Conservation (phyloP, 495 filamentous ascomycete genomes). For the Elasticomyces elasticus region DNA sequence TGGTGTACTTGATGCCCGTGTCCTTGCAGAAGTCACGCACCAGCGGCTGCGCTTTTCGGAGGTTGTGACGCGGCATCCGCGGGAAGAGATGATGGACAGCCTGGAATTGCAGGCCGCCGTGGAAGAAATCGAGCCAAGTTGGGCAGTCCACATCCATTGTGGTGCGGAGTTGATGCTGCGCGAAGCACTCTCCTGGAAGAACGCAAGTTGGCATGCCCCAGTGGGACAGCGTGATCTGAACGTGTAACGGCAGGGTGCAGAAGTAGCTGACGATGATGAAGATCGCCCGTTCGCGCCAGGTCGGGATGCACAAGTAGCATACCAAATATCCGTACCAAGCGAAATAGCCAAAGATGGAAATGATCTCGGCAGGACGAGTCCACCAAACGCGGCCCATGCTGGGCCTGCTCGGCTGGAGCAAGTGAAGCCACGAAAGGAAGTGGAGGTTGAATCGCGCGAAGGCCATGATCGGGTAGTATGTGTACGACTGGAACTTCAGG, state of each 20-base stretch:
- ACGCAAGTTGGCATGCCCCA: constrained; percentile 42
- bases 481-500: constrained; percentile 38
- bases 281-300: constrained; percentile 35
- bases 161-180: constrained; percentile 79
- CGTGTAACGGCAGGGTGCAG: constrained; percentile 41
- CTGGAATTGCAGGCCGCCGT: constrained; percentile 94
- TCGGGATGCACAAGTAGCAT: constrained; percentile 35
- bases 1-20: constrained; percentile 36
- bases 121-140: constrained; percentile 92
- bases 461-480: constrained; percentile 44
- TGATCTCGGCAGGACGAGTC: constrained; percentile 39
- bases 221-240: constrained; percentile 45
- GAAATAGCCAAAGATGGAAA: constrained; percentile 38
- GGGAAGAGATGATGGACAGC: constrained; percentile 92
- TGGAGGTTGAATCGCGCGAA: constrained; percentile 44
- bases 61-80: constrained; percentile 70
- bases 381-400: constrained; percentile 36
- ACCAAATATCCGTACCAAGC: constrained; percentile 39
- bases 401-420: constrained; percentile 30
- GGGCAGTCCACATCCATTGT: constrained; percentile 98
- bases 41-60: constrained; percentile 34
- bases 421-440: constrained; percentile 38
- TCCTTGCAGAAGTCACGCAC: constrained; percentile 38
- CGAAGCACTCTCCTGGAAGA: constrained; percentile 39
- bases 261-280: constrained; percentile 42